Evolutionary conservation across 495 filamentous ascomycete genomes (phyloP).

Genomic region (Pyrenula massariospora): DNA sequence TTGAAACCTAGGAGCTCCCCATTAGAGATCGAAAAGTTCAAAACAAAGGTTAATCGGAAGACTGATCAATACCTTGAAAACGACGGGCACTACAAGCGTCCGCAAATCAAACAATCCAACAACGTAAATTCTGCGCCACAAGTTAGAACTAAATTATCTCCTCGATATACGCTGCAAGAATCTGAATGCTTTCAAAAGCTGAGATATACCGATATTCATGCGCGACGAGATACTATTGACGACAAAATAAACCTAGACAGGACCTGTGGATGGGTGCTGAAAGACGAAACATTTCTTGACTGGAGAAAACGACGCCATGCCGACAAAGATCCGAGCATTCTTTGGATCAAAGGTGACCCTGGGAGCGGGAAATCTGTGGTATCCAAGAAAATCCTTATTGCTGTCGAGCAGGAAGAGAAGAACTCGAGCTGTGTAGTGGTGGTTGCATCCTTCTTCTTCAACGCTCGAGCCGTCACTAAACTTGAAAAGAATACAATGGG

Average conservation of each 20-base stretch:
- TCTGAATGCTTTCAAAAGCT: background rate
- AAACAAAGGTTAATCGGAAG: too few relatives aligned
- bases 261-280: background rate
- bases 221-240: background rate
- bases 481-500: slow-evolving; percentile 19
- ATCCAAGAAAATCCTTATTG: background rate
- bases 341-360: background rate
- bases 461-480: slow-evolving; percentile 16
- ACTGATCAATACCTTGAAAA: too few relatives aligned
- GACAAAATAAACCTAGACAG: background rate
- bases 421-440: slow-evolving; percentile 18
- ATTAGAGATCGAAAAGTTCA: background rate
- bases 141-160: too few relatives aligned
- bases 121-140: too few relatives aligned
- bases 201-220: background rate
- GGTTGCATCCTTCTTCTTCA: slow-evolving; percentile 24
- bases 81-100: too few relatives aligned
- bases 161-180: too few relatives aligned
- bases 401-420: background rate
- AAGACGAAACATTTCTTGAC: background rate
- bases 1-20: background rate
- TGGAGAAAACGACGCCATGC: background rate
- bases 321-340: background rate
- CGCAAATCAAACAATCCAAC: too few relatives aligned
- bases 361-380: background rate